These are phyloP conservation scores for Endocarpon pusillum DNA, from an alignment of 495 filamentous ascomycete species.

Conservation along the genomic window DNA sequence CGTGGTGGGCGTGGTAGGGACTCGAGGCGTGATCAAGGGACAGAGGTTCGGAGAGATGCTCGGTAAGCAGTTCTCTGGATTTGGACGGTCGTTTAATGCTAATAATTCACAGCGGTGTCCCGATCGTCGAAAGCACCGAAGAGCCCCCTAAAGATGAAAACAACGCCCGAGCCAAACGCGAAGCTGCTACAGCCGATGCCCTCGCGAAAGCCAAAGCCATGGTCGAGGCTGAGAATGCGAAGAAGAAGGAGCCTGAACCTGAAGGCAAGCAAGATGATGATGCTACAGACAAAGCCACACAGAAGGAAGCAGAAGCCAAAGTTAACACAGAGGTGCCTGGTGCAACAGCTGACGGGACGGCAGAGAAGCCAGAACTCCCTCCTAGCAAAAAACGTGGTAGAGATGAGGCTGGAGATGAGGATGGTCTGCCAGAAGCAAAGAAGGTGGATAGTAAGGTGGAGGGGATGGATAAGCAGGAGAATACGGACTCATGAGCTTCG, in stretches of 20 bases:
- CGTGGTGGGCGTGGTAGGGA: constrained; percentile 17
- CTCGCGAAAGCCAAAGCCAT: not conserved
- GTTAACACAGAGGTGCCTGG: not conserved
- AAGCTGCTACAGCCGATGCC: not conserved
- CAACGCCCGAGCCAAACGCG: too few species aligned
- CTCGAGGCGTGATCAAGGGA: constrained; percentile 6
- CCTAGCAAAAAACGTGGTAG: not conserved
- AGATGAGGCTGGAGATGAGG: not conserved
- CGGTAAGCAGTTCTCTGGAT: constrained; percentile 18
- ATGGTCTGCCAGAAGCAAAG: not conserved
- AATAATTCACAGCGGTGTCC: constrained; percentile 22
- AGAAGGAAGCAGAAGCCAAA: constrained; percentile 1
- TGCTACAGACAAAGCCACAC: not conserved
- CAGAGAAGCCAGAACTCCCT: not conserved
- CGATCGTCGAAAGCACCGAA: constrained; percentile 28
- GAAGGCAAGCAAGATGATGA: not conserved
- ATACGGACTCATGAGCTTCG: too few species aligned
- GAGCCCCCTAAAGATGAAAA: too few species aligned
- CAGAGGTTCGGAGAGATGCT: constrained; percentile 24
- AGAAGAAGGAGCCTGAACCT: not conserved
- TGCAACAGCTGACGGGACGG: not conserved
- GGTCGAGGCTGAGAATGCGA: not conserved
- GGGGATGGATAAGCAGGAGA: not conserved
- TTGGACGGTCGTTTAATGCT: constrained; percentile 2
- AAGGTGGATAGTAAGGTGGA: constrained; percentile 1